phyloP scores from a whole-genome alignment of 176 grass and related monocot species.

The Carex myosuroides region DNA sequence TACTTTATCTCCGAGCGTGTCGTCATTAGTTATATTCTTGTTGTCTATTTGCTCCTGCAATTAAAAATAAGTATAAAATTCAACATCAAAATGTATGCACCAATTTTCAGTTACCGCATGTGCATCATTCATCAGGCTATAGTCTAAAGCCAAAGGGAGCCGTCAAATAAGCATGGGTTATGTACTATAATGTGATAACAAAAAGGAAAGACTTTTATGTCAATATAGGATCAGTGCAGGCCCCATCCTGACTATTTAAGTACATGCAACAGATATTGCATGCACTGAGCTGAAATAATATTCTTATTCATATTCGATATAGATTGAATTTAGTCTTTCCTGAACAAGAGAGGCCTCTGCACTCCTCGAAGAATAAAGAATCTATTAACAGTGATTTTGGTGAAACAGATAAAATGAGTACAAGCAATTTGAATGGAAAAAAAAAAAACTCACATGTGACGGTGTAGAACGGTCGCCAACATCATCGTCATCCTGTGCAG shows the following conservation, averaged over 20 bases:
- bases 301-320: neutral
- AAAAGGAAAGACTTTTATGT: neutral
- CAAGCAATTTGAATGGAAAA: slow-evolving; percentile 8
- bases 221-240: neutral
- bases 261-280: neutral
- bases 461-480: slow-evolving; percentile 36
- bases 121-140: neutral
- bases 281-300: neutral
- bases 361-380: neutral
- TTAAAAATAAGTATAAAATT: slow-evolving; percentile 12
- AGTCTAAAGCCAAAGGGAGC: too few relatives aligned
- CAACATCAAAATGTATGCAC: neutral
- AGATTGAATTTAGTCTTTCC: neutral
- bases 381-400: neutral
- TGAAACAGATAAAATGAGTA: slow-evolving; percentile 13
- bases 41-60: slow-evolving; percentile 56
- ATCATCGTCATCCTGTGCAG: slow-evolving; percentile 79
- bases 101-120: neutral
- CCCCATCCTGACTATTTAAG: neutral
- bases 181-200: neutral
- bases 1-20: slow-evolving; percentile 72
- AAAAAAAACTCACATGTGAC: slow-evolving; percentile 42
- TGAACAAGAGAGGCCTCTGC: neutral
- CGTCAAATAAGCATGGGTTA: neutral
- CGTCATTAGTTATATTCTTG: slow-evolving; percentile 85